Conservation (phyloP, 768 basidiomycete species). For the Calocybe cyanea region DNA sequence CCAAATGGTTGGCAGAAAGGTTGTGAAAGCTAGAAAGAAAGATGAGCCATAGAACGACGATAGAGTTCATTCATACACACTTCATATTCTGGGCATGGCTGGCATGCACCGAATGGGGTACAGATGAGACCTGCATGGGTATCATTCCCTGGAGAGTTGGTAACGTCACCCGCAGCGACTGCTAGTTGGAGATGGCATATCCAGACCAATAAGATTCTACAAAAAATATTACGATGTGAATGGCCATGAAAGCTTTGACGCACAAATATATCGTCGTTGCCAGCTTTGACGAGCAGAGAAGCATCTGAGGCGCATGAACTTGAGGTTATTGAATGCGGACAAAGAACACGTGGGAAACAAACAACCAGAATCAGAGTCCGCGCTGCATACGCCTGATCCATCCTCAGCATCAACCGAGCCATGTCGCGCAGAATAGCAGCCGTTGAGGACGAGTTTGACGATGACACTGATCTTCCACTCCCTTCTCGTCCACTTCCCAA, state of each 20-base stretch:
- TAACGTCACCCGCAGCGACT: slow-evolving; percentile 11
- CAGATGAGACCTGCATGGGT: slow-evolving; percentile 37
- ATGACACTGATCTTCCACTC: slow-evolving; percentile 88
- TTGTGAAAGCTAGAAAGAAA: slow-evolving; percentile 58
- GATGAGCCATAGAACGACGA: slow-evolving; percentile 1
- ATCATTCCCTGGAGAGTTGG: slow-evolving; percentile 20
- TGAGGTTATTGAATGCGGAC: slow-evolving; percentile 12
- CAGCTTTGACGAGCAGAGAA: slow-evolving; percentile 26
- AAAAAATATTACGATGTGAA: not conserved
- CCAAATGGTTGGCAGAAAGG: slow-evolving; percentile 97
- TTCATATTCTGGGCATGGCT: slow-evolving; percentile 59
- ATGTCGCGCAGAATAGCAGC: slow-evolving; percentile 74
- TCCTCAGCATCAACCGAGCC: slow-evolving; percentile 6
- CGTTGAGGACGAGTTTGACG: slow-evolving; percentile 79
- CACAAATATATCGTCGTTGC: slow-evolving; percentile 31
- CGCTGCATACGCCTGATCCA: slow-evolving; percentile 10
- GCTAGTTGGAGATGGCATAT: slow-evolving; percentile 12
- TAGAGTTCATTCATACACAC: slow-evolving; percentile 35
- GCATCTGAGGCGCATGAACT: slow-evolving; percentile 36
- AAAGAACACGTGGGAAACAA: slow-evolving; percentile 22
- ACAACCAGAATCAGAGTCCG: not conserved
- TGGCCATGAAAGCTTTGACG: slow-evolving; percentile 4
- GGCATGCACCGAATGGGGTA: slow-evolving; percentile 53
- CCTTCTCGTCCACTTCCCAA: slow-evolving; percentile 64
- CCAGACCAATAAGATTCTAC: slow-evolving; percentile 16